Evolutionary conservation across 495 filamentous ascomycete genomes (phyloP).

Genomic region (Aspergillus leporis): DNA sequence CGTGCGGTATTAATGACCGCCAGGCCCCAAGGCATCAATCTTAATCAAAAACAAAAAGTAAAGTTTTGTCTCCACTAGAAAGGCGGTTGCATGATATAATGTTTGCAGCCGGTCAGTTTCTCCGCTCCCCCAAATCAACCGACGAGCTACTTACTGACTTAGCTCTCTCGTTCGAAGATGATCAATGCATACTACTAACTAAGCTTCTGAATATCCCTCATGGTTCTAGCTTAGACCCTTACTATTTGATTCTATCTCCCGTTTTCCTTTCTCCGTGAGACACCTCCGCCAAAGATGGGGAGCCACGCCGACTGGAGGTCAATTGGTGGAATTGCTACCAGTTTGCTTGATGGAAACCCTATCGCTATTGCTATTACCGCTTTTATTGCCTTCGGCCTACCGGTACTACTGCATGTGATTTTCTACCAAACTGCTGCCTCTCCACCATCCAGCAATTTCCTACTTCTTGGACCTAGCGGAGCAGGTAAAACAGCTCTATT

Average conservation of each 20-base stretch:
- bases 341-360: slow-evolving; percentile 44
- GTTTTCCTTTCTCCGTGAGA: neutral
- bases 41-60: neutral
- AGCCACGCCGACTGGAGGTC: slow-evolving; percentile 37
- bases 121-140: no score
- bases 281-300: slow-evolving; percentile 12
- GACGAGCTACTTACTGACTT: no score
- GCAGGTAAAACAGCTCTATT: slow-evolving; percentile 87
- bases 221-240: neutral
- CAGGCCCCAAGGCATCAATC: neutral
- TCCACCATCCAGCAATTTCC: slow-evolving; percentile 72
- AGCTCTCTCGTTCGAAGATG: no score
- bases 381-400: slow-evolving; percentile 68
- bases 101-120: neutral
- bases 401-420: slow-evolving; percentile 73
- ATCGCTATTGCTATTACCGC: slow-evolving; percentile 62
- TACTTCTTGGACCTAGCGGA: slow-evolving; percentile 81
- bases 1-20: neutral
- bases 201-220: no score
- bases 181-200: no score
- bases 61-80: neutral
- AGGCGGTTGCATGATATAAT: neutral
- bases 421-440: slow-evolving; percentile 67
- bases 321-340: slow-evolving; percentile 39
- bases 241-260: no score